Base-by-base conservation (phyloP, 2,329 filamentous ascomycete species). In the Xylariaceae sp. region DNA sequence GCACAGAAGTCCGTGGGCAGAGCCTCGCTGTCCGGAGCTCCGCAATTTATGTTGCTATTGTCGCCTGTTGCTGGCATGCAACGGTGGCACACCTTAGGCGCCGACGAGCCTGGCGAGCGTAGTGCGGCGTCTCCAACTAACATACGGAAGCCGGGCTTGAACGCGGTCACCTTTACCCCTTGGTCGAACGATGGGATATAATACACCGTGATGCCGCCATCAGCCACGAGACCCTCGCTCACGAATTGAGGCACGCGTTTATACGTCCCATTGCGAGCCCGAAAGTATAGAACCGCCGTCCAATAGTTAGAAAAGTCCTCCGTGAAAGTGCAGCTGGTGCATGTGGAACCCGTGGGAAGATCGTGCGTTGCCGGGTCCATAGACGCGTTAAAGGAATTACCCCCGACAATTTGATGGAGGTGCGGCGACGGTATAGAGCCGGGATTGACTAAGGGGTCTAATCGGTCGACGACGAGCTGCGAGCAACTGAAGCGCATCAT, bases 1-100 rank as follows among this genome's bases (percentile, higher is more conserved):
- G 71, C 71, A 62, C 83, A 85, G 56, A 79, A 78, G 56, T 73
- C 74, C 54, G 75, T 75, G 1, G 83, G 84, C 21, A 87, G 75
- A 5, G 70, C 70, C 21, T 75, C 71, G 14, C 74, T 78, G 54
- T 85, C 79, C 20, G 72, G 70, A 2, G 68, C 64, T 2, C 68
- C 73, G 63, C 74, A 75, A 41, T 67, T 67, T 21, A 67, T 47
- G 59, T 67, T 67, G 46, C 58, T 64, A 20, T 61, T 62, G 44
- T 69, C 66, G 16, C 64, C 65, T 2, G 61, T 56, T 3, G 46
- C 44, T 1, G 65, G 61, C 63, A 69, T 65, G 60, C 73, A 75
- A 7, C 73, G 68, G 56, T 74, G 72, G 65, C 76, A 77, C 32
- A 76, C 74, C 57, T 75, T 67, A 57, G 5, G 62, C 63, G 14